Percentiles rank a stretch among this genome's conserved stretches.
Evolutionary conservation across 257 asterid species (phyloP).

Genomic region (Jaltomata sinuosa): DNA sequence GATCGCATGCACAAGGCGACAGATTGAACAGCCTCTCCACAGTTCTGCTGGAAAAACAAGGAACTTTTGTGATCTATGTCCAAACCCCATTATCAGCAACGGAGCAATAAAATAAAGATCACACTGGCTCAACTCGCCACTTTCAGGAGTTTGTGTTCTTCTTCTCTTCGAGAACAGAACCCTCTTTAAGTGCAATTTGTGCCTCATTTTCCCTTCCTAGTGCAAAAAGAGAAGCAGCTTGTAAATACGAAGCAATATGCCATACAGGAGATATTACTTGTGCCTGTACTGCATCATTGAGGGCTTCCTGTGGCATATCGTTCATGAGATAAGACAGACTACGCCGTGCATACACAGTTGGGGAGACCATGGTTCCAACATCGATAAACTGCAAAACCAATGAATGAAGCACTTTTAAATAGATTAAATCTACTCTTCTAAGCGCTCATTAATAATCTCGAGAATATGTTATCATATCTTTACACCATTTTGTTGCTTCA

Average conservation of each 20-base stretch:
- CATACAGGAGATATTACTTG: slow-evolving; percentile 68
- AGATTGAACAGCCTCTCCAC: background rate
- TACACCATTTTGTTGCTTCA: background rate
- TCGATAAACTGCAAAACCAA: slow-evolving; percentile 25
- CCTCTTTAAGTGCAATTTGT: slow-evolving; percentile 74
- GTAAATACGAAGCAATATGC: slow-evolving; percentile 78
- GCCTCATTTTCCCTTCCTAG: slow-evolving; percentile 82
- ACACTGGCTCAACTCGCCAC: slow-evolving; percentile 1
- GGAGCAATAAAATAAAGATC: background rate
- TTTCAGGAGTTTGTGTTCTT: slow-evolving; percentile 27
- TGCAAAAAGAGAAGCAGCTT: slow-evolving; percentile 72
- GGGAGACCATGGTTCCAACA: slow-evolving; percentile 36
- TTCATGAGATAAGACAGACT: slow-evolving; percentile 61
- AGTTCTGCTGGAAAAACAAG: too few relatives aligned
- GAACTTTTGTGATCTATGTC: background rate
- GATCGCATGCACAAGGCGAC: background rate
- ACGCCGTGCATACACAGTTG: slow-evolving; percentile 41
- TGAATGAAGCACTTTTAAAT: background rate
- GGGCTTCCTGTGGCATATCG: slow-evolving; percentile 70
- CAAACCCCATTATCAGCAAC: background rate
- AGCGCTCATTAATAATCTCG: background rate
- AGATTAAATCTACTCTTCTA: background rate
- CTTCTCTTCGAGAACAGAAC: slow-evolving; percentile 65
- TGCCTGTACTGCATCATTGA: slow-evolving; percentile 87
- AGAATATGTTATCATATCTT: background rate